Base-by-base conservation (phyloP, 768 basidiomycete species). In the Agrocybe chaxingu region DNA sequence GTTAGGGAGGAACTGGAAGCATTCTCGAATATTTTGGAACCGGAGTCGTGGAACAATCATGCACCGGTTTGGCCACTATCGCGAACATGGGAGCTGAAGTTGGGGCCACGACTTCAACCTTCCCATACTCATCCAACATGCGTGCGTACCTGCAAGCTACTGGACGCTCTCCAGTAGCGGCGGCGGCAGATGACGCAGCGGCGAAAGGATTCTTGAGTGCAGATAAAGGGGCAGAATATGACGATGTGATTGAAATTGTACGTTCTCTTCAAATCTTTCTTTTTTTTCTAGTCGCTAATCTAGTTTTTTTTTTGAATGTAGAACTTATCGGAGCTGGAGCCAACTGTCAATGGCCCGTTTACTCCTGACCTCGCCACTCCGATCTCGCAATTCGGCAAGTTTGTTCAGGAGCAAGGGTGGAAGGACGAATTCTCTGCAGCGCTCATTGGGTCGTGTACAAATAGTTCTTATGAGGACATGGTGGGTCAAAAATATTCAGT, bases 71-170 rank as follows among this genome's bases (percentile, higher is more conserved):
- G 47, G 97, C 96, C 1, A 98, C 97, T 1, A 89, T 99, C 48
- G 89, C 92, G 39, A 98, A 99, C 69, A 99, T 98, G 97, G 97
- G 97, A 45, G 97, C 97, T 9, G 97, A 99, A 74, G 95, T 98
- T n/a, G 97, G 97, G 35, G 97, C 97, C n/a, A 99, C 97, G 1
- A 98, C 97, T 0, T 96, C 95, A 1, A 92, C 89, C 5, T 99
- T 99, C 79, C 95, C 96, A 4, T 99, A 98, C 70, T 93, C 92
- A 11, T 69, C 80, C 12, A 82, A 83, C 61, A 98, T 98, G 96
- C 79, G 84, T 31, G 76, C 82, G 33, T 99, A 98, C 70, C 81
- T 99, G 30, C 75, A 81, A 55, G 94, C 94, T 13, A 99, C 97
- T 7, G 87, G 92, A 43, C 85, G 97, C 50, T 83, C 79, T 36